Conservation (phyloP, 345 rosid species). For the Populus deltoides region DNA sequence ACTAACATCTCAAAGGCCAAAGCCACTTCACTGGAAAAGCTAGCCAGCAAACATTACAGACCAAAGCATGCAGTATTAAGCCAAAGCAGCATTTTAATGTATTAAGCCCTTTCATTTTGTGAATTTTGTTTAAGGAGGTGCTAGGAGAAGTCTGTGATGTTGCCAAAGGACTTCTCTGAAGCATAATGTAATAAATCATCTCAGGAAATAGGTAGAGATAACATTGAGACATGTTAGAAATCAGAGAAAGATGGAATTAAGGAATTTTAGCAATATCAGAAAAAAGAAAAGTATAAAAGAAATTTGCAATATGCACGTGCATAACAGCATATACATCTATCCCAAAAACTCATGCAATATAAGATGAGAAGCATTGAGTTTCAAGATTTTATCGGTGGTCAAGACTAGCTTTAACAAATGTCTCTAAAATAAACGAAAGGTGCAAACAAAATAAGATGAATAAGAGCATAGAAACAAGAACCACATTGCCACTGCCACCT, state of each 20-base stretch:
- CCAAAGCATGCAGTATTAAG: neutral
- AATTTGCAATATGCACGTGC: no score
- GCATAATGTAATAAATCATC: no score
- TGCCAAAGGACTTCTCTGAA: neutral
- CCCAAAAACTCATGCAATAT: neutral
- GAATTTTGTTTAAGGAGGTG: neutral
- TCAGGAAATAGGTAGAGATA: no score
- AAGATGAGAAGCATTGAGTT: neutral
- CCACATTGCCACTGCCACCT: neutral
- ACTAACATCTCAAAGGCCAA: neutral
- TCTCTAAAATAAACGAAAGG: neutral
- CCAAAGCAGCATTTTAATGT: neutral
- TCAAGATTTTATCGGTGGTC: neutral
- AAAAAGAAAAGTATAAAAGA: no score
- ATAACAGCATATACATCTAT: no score
- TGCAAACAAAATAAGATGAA: neutral
- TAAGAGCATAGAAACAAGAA: neutral
- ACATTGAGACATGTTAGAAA: no score
- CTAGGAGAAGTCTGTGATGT: neutral
- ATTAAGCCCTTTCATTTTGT: neutral
- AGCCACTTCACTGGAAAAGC: neutral
- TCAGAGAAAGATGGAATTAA: no score
- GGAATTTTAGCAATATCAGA: no score
- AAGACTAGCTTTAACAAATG: neutral
- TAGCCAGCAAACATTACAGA: neutral